phyloP scores from a whole-genome alignment of 73 alveolate species.

The Strombidium stylifer region DNA sequence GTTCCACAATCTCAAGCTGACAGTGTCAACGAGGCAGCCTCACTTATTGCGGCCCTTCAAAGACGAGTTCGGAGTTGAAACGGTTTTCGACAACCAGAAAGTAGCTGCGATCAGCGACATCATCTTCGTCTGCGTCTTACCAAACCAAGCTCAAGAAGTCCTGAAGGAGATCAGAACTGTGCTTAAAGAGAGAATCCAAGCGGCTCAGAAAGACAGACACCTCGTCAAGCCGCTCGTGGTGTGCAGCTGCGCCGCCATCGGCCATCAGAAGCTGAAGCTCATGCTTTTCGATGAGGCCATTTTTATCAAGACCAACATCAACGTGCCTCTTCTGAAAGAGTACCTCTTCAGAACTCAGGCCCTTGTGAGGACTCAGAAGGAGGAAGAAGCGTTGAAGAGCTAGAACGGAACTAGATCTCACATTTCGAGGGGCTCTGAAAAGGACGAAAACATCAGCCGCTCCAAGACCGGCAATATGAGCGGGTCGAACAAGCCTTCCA shows the following conservation, averaged over 20 bases:
- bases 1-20: conserved; percentile 29
- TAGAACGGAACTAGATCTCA: neutral
- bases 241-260: conserved; percentile 63
- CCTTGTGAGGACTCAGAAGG: neutral
- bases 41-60: conserved; percentile 52
- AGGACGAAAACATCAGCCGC: conserved; percentile 19
- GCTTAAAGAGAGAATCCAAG: conserved; percentile 28
- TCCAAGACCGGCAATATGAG: too few relatives aligned
- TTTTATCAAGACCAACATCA: conserved; percentile 37
- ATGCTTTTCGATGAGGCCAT: conserved; percentile 41
- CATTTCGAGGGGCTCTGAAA: too few relatives aligned
- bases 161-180: conserved; percentile 47
- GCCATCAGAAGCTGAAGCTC: conserved; percentile 41
- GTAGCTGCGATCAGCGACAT: conserved; percentile 46
- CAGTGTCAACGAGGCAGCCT: conserved; percentile 60
- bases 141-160: conserved; percentile 53
- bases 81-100: conserved; percentile 52
- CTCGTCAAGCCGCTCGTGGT: conserved; percentile 46
- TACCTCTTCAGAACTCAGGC: conserved; percentile 36
- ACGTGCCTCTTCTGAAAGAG: conserved; percentile 38
- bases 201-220: conserved; percentile 19
- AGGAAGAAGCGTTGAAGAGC: conserved; percentile 4
- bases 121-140: conserved; percentile 50
- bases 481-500: too few relatives aligned
- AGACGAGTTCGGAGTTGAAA: conserved; percentile 48